Percentiles rank a stretch among this genome's conserved stretches.
These are phyloP conservation scores for Termitomyces eurrhizus DNA, from an alignment of 768 basidiomycete species.

Conservation along the genomic window DNA sequence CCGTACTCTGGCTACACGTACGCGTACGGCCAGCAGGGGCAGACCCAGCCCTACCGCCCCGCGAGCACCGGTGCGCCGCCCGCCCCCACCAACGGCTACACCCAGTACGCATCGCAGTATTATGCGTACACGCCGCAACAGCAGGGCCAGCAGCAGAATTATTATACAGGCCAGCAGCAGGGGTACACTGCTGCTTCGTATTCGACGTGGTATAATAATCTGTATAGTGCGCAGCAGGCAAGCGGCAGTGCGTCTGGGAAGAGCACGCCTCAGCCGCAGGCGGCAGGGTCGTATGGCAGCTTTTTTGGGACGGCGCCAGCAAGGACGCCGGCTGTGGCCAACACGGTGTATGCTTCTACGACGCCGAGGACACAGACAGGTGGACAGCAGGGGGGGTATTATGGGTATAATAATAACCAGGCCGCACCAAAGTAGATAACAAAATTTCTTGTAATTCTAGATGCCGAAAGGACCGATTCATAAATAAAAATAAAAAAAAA, in stretches of 20 bases:
- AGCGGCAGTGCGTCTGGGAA: constrained; percentile 25
- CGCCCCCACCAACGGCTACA: not conserved
- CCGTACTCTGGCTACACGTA: constrained; percentile 34
- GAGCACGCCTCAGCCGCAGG: constrained; percentile 40
- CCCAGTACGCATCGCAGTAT: constrained; percentile 31
- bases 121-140: constrained; percentile 16
- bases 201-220: constrained; percentile 29
- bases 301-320: constrained; percentile 16
- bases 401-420: constrained; percentile 18
- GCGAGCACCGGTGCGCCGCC: not conserved
- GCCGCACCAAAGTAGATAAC: not conserved
- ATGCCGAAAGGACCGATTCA: constrained; percentile 6
- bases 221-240: constrained; percentile 22
- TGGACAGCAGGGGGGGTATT: constrained; percentile 21
- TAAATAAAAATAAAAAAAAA: not conserved
- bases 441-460: too few relatives aligned
- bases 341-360: constrained; percentile 23
- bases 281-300: constrained; percentile 20
- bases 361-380: constrained; percentile 23
- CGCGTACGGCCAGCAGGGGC: constrained; percentile 24
- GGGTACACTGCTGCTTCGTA: constrained; percentile 29
- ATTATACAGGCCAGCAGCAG: constrained; percentile 35
- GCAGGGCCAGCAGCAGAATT: constrained; percentile 23
- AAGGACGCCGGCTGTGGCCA: constrained; percentile 24
- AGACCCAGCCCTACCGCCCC: constrained; percentile 16